A percentile compares a stretch with the other conserved stretches of the same genome.
phyloP scores from a whole-genome alignment of 768 basidiomycete species.

The Tulasnella sp. region DNA sequence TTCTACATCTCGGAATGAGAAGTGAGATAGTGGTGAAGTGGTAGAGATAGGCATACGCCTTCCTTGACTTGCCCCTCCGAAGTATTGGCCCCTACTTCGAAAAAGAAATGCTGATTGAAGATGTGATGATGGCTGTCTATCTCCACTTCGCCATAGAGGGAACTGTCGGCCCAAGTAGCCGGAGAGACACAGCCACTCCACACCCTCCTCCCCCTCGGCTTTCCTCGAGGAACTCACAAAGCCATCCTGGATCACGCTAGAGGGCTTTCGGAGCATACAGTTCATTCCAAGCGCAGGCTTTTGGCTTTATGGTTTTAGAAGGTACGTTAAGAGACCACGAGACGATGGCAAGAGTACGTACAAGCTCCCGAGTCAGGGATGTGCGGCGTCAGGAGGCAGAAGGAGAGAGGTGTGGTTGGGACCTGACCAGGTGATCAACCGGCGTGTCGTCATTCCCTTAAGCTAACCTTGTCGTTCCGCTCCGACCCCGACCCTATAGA shows the following conservation, averaged over 20 bases:
- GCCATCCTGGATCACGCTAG: neutral
- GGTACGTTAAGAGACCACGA: neutral
- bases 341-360: neutral
- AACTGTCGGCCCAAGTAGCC: neutral
- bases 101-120: neutral
- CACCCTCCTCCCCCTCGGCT: neutral
- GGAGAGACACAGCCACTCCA: neutral
- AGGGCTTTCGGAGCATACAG: neutral
- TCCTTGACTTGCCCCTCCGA: neutral
- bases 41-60: neutral
- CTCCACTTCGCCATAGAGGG: neutral
- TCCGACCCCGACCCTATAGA: neutral
- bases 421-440: neutral
- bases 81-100: no score
- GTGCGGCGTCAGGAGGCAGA: constrained; percentile 10
- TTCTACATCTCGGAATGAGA: neutral
- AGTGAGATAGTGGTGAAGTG: neutral
- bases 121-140: neutral
- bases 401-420: no score
- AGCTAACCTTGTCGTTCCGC: neutral
- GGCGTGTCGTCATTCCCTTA: neutral
- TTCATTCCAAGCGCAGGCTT: neutral
- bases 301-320: neutral
- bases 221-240: neutral
- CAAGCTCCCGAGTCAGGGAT: neutral